Percentiles rank a stretch among this genome's conserved stretches.
Conservation (phyloP, 495 filamentous ascomycete genomes). For the Podospora australis region DNA sequence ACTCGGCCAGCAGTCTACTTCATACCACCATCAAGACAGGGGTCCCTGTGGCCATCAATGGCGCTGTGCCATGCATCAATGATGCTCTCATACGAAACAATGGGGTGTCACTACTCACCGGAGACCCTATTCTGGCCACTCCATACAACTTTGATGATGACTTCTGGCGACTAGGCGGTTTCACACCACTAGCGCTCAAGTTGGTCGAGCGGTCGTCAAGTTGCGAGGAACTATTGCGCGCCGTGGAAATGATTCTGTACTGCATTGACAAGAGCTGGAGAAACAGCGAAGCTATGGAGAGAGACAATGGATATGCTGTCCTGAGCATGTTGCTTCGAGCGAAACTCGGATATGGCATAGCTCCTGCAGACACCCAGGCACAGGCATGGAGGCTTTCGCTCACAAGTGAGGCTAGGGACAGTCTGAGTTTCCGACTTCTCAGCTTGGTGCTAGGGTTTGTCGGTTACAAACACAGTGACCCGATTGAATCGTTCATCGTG, state of each 20-base stretch:
- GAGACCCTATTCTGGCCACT: conserved; percentile 72
- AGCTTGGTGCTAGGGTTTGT: conserved; percentile 75
- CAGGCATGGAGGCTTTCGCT: conserved; percentile 33
- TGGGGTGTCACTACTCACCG: conserved; percentile 74
- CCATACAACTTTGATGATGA: conserved; percentile 84
- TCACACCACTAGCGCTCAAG: conserved; percentile 75
- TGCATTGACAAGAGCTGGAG: conserved; percentile 85
- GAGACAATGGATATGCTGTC: conserved; percentile 89
- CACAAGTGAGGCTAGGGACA: conserved; percentile 51
- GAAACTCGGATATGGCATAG: conserved; percentile 57
- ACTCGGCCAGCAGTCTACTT: conserved; percentile 64
- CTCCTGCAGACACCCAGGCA: conserved; percentile 32
- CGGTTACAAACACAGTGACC: conserved; percentile 70
- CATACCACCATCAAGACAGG: conserved; percentile 65
- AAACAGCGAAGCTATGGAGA: conserved; percentile 97
- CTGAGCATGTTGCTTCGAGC: conserved; percentile 68
- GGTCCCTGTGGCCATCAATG: conserved; percentile 79
- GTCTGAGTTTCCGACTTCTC: conserved; percentile 64
- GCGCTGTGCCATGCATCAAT: conserved; percentile 79
- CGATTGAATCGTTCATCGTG: conserved; percentile 82
- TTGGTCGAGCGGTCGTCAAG: conserved; percentile 69
- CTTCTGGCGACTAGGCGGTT: conserved; percentile 86
- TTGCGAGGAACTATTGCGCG: conserved; percentile 61
- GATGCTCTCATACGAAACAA: conserved; percentile 72
- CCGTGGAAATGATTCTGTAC: conserved; percentile 76